These are phyloP conservation scores for Monilinia vaccinii-corymbosi DNA, from an alignment of 2,329 filamentous ascomycete genomes.

Conservation along the genomic window DNA sequence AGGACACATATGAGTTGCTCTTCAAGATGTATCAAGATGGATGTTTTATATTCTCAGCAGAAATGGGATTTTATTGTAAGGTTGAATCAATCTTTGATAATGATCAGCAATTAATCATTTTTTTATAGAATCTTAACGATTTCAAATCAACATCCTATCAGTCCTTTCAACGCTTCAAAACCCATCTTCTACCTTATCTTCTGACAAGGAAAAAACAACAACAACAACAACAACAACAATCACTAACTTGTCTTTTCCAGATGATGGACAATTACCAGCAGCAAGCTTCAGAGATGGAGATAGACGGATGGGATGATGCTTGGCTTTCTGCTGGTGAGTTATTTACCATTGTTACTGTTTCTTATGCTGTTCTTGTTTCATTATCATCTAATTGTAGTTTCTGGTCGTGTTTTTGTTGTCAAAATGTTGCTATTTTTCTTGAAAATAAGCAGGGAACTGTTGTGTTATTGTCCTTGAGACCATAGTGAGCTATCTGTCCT, in stretches of 20 bases:
- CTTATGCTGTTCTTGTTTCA: not conserved
- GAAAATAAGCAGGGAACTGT: not conserved
- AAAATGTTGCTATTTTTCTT: not conserved
- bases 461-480: not conserved
- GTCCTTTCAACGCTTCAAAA: not conserved
- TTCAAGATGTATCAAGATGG: conserved; percentile 52
- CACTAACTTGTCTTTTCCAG: not conserved
- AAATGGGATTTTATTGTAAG: conserved; percentile 90
- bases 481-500: too few species aligned
- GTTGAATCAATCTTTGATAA: conserved; percentile 13
- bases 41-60: conserved; percentile 68
- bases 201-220: not conserved
- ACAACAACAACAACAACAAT: not conserved
- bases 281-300: not conserved
- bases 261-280: not conserved
- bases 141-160: conserved; percentile 54
- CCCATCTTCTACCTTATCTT: not conserved
- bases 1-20: too few species aligned
- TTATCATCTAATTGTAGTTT: not conserved
- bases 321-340: not conserved
- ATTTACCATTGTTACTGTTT: not conserved
- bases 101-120: conserved; percentile 8
- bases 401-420: not conserved
- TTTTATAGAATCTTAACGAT: conserved; percentile 51
- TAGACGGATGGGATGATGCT: not conserved